A percentile compares a stretch with the other conserved stretches of the same genome.
phyloP scores from a whole-genome alignment of 441 rosid species.

The Corymbia citriodora region DNA sequence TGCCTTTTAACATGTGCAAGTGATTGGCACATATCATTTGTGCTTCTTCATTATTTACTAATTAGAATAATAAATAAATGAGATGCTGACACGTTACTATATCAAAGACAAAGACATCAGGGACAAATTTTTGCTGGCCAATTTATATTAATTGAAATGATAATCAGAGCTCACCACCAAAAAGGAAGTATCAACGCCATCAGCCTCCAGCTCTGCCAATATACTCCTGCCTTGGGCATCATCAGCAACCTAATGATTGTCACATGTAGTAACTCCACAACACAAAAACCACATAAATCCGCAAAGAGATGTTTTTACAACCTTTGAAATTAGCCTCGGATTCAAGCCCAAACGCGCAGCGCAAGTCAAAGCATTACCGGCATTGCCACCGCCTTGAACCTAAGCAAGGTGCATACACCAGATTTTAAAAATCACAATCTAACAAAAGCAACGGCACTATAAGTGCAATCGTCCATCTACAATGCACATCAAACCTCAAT shows the following conservation, averaged over 20 bases:
- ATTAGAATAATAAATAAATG: not conserved
- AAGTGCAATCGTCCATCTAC: not conserved
- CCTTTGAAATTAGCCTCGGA: slow-evolving; percentile 74
- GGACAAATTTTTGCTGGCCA: not conserved
- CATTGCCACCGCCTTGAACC: slow-evolving; percentile 90
- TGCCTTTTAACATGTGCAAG: not conserved
- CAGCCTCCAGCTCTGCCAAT: not conserved
- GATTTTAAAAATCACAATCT: not conserved
- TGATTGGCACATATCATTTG: not conserved
- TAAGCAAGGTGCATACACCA: slow-evolving; percentile 8
- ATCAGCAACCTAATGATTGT: not conserved
- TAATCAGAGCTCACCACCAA: not conserved
- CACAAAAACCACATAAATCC: not conserved
- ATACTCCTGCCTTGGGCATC: not conserved
- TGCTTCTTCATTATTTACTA: not conserved
- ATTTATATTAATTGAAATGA: not conserved
- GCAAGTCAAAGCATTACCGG: slow-evolving; percentile 68
- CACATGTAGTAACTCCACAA: not conserved
- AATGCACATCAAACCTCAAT: not conserved
- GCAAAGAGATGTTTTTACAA: not conserved
- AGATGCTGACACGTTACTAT: not conserved
- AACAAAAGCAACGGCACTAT: not conserved
- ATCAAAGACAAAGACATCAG: not conserved
- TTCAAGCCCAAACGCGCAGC: slow-evolving; percentile 66
- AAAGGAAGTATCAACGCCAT: not conserved